Base-by-base conservation (phyloP, 768 basidiomycete genomes). In the Arthromyces matolae region DNA sequence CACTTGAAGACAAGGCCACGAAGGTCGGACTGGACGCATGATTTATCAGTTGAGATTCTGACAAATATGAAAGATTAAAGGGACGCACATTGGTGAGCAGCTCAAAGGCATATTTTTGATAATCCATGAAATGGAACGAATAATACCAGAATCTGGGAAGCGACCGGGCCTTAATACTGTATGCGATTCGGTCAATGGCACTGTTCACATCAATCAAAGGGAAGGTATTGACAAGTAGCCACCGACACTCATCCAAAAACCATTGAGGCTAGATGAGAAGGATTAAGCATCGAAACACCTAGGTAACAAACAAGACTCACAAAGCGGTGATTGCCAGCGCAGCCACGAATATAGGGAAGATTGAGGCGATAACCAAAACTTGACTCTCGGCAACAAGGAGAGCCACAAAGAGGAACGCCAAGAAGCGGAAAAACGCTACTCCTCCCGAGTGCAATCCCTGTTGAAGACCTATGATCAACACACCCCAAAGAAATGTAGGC, bases 141-240 rank as follows among this genome's bases (percentile, higher is more conserved):
- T 70, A 79, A 57, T 68, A 79, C 80, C 80, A 81, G 60, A 81
- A 83, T 0, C 75, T 64, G 0, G 81, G 81, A 2, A 83, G 69
- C 8, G 73, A 73, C 6, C 71, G 62, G 0, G 79, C 71, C 55
- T 72, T 71, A 64, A 81, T 78, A 63, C 78, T 78, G 50, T 53
- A 54, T 12, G 60, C 47, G n/a, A 49, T 32, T 20, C 52, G 53
- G 42, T 46, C 47, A 50, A 18, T 4, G 32, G n/a, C 47, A 34
- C 33, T 34, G 24, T 40, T 40, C 23, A 23, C 25, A 5, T 16
- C 39, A 32, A 34, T 36, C 19, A 6, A 12, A 25, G 9, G 25
- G 23, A 13, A 25, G 52, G 3, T 43, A 66, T 66, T 45, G 40
- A 69, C 71, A 74, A 72, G 47, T 75, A 73, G 10, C 72, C 70